Evolutionary conservation across 2,329 filamentous ascomycete species (phyloP), one percentile per base, ranked within the genome.

Genomic region (Sporothrix brunneoviolacea): DNA sequence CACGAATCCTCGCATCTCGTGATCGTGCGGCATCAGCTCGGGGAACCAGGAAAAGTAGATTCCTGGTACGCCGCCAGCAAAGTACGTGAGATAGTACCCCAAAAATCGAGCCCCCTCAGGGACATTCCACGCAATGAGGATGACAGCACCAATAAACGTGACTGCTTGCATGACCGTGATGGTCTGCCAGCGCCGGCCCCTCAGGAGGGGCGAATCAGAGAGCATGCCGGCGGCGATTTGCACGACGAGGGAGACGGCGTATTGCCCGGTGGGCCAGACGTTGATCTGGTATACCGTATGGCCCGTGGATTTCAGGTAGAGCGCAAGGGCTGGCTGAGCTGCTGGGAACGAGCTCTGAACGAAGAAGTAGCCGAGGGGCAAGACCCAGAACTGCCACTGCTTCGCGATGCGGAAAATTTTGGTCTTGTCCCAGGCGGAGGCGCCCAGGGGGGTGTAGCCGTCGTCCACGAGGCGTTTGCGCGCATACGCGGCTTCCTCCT

Each of bases 11-110:
- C 50, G 50, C 50, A 36, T 52, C 36, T 52, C 50, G 36, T 52
- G 50, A 40, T 52, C 50, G 15, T 22, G 19, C 12, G 50, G 50
- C 19, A 52, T 52, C 19, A 52, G 45, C 21, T 52, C 50, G 2
- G 50, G 50, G 32, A 52, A 52, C 50, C 45, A 52, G 35, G 50
- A 21, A 9, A 48, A 52, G 40, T 40, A 52, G 19, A 49, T 27
- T 2, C 45, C 50, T 13, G 50, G 45, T 10, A 52, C 83, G 33
- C 71, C 68, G 0, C 83, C 80, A 10, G 87, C 66, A 61, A 86
- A 82, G 50, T 81, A 71, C 30, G 74, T 82, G 49, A 87, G 65
- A 58, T 87, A 83, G 54, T 80, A 74, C 3, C 83, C 69, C 0
- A 82, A 83, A 0, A 75, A 83, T 65, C 87, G 87, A 55, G 49